Evolutionary conservation across 352 stramenopile species (phyloP), one percentile per base, ranked within the genome.

Genomic region (Pythium coloratum): DNA sequence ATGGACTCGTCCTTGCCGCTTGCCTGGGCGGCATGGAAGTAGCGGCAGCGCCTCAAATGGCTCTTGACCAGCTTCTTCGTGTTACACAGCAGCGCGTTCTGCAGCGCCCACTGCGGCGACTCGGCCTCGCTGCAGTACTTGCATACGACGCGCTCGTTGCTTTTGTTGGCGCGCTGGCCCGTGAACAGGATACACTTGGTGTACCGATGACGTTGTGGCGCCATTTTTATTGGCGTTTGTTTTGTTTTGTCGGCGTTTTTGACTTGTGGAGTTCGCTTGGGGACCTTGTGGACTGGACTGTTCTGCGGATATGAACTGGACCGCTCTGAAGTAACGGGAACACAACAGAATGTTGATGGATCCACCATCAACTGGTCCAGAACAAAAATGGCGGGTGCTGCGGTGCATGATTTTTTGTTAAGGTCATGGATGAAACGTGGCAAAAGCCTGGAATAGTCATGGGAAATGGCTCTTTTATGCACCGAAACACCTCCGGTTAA

Each of bases 61-160:
- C 55, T 72, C 55, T 72, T 72, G 36, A 72, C 66, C 46, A 72
- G 60, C 47, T 72, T 72, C 60, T 72, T 72, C 44, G 66, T 72
- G 66, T 72, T 72, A 55, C 66, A 72, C n/a, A 72, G 66, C 66
- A 72, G 59, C 47, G 66, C 59, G 60, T 72, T 59, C 66, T 72
- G 59, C 13, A 68, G 55, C 30, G 66, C 66, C 66, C 66, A 72
- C 55, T 67, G 59, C 36, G 66, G 66, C 38, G 66, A 72, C 66
- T 72, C 66, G 59, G 59, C 66, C 26, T 72, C 66, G 55, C 59
- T 68, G 54, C 66, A 72, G 66, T 68, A 72, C 55, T 68, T 67
- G 55, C 66, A 72, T 33, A 72, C 66, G 33, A 72, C 66, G 47
- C 60, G 66, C 49, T 72, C 66, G 53, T 72, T 72, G 66, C 66